phyloP scores from a whole-genome alignment of 495 filamentous ascomycete genomes.

The Apodospora peruviana region DNA sequence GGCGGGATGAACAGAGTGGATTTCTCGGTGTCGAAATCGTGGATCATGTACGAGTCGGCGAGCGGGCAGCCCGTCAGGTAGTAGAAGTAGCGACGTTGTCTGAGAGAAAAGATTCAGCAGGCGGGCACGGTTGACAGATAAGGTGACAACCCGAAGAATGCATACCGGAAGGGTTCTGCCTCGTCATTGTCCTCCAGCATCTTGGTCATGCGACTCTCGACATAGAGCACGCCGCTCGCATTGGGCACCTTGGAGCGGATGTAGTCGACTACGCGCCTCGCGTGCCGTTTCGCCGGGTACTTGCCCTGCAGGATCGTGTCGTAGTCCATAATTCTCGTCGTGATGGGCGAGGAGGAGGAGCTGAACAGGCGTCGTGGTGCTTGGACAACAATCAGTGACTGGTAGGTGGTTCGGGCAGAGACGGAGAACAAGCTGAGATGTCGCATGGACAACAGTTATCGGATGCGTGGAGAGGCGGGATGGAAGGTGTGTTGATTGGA shows the following conservation, averaged over 20 bases:
- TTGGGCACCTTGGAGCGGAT: slow-evolving; percentile 57
- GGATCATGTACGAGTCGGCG: slow-evolving; percentile 75
- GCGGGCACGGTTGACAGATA: neutral
- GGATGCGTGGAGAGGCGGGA: no score
- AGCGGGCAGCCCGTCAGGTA: slow-evolving; percentile 86
- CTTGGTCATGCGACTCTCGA: slow-evolving; percentile 76
- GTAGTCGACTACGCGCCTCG: slow-evolving; percentile 70
- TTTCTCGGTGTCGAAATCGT: slow-evolving; percentile 65
- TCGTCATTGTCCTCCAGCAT: slow-evolving; percentile 81
- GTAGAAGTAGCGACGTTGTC: slow-evolving; percentile 90
- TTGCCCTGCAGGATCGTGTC: slow-evolving; percentile 54
- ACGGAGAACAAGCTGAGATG: neutral
- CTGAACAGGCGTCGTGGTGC: neutral
- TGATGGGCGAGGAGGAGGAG: neutral
- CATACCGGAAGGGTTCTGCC: slow-evolving; percentile 68
- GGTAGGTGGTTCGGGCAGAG: neutral
- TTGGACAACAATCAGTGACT: neutral
- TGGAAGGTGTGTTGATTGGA: no score
- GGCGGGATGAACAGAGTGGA: slow-evolving; percentile 91
- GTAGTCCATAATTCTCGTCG: slow-evolving; percentile 20
- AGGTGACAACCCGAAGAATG: neutral
- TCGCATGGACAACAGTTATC: neutral
- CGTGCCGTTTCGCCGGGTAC: slow-evolving; percentile 94
- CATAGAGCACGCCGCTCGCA: slow-evolving; percentile 66
- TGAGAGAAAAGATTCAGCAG: slow-evolving; percentile 20